Percentiles rank a stretch among this genome's conserved stretches.
Evolutionary conservation across 2,329 filamentous ascomycete genomes (phyloP).

Genomic region (Fusarium graminum): DNA sequence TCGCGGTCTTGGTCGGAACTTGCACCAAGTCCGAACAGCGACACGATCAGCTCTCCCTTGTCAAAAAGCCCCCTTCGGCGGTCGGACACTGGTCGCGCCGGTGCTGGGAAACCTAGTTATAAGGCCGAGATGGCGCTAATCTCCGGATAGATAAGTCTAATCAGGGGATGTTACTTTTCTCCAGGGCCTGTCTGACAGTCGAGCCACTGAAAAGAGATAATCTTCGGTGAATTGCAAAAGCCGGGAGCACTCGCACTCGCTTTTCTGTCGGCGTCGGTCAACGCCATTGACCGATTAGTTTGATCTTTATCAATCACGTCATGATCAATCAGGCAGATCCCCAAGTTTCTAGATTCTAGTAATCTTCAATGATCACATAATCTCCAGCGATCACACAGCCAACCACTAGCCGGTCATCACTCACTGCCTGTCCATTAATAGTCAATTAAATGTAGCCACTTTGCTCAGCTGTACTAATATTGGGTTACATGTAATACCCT

Average conservation of each 20-base stretch:
- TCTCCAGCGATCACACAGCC: not conserved
- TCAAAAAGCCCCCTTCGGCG: no score
- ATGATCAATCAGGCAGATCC: not conserved
- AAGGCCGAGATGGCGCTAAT: conserved; percentile 16
- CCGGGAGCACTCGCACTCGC: not conserved
- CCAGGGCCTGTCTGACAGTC: not conserved
- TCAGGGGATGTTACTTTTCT: not conserved
- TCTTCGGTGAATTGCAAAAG: not conserved
- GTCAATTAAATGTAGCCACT: no score
- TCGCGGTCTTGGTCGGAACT: not conserved
- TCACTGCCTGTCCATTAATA: not conserved
- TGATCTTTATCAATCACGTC: not conserved
- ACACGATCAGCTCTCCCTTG: not conserved
- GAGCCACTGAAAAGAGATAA: not conserved
- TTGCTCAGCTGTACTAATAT: no score
- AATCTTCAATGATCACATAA: not conserved
- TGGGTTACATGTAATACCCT: no score
- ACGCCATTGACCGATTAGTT: not conserved
- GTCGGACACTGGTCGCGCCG: not conserved
- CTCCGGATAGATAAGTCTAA: conserved; percentile 5
- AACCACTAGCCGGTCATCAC: not conserved
- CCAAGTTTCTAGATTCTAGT: not conserved
- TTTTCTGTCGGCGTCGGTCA: no score
- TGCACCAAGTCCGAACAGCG: conserved; percentile 10
- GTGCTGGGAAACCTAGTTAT: not conserved